These are phyloP conservation scores for Xylaria acuta DNA, from an alignment of 495 filamentous ascomycete genomes.

Conservation along the genomic window DNA sequence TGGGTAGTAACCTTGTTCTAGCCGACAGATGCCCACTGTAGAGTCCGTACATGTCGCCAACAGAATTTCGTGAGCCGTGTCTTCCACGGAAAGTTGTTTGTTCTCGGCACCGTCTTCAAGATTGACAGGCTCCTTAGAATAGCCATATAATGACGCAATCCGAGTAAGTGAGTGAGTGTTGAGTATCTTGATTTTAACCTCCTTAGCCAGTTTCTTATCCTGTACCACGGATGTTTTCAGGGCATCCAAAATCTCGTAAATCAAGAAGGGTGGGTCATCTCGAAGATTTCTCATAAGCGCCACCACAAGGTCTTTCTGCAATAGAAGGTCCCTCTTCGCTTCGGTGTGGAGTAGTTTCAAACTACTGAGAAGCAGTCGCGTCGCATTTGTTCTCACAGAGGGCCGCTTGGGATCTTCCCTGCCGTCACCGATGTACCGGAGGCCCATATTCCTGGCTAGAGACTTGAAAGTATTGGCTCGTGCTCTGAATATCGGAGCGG, in stretches of 20 bases:
- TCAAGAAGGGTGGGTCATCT: slow-evolving; percentile 73
- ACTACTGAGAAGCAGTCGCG: slow-evolving; percentile 75
- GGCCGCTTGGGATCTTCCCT: slow-evolving; percentile 64
- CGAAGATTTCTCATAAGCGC: slow-evolving; percentile 72
- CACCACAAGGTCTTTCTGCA: slow-evolving; percentile 71
- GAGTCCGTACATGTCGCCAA: slow-evolving; percentile 73
- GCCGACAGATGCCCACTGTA: slow-evolving; percentile 70
- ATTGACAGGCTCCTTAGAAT: slow-evolving; percentile 47
- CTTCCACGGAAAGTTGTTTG: slow-evolving; percentile 53
- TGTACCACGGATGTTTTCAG: slow-evolving; percentile 70
- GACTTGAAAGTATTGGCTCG: slow-evolving; percentile 76
- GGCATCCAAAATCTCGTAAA: slow-evolving; percentile 69
- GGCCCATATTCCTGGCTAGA: slow-evolving; percentile 66
- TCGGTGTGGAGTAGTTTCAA: slow-evolving; percentile 72
- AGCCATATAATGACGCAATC: slow-evolving; percentile 75
- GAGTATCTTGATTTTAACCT: slow-evolving; percentile 74
- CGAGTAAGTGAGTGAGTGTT: slow-evolving; percentile 71
- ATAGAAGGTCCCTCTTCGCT: slow-evolving; percentile 76
- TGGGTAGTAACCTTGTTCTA: slow-evolving; percentile 75
- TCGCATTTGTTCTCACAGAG: slow-evolving; percentile 76
- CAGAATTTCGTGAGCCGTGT: slow-evolving; percentile 73
- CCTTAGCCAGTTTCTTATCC: slow-evolving; percentile 71
- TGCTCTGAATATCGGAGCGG: slow-evolving; percentile 70
- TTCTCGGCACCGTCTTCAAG: slow-evolving; percentile 29
- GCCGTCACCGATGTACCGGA: slow-evolving; percentile 58